Evolutionary conservation across 2,329 filamentous ascomycete species (phyloP).

Genomic region (Ophiostoma fasciatum): DNA sequence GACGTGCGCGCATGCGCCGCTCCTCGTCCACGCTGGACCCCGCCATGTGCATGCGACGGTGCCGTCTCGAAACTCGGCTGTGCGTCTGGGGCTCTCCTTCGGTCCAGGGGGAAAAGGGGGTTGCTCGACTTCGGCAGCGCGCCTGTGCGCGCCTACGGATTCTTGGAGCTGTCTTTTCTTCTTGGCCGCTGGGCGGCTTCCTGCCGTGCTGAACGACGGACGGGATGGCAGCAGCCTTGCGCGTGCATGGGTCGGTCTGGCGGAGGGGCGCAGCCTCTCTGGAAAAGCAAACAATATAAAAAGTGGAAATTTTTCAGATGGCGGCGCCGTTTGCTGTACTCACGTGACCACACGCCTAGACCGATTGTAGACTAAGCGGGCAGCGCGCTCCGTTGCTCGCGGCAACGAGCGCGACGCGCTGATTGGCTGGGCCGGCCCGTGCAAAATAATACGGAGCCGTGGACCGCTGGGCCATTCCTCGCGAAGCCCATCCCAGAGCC

Average conservation of each 20-base stretch:
- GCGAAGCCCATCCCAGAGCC: slow-evolving; percentile 7
- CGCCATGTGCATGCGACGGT: background rate
- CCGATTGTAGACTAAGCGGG: no score
- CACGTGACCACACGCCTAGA: no score
- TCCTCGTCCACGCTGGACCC: no score
- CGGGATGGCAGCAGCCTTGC: slow-evolving; percentile 3
- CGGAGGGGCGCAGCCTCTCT: slow-evolving; percentile 1
- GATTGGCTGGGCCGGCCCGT: slow-evolving; percentile 6
- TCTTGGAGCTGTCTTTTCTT: no score
- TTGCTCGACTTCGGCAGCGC: no score
- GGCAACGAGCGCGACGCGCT: slow-evolving; percentile 14
- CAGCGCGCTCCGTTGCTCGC: slow-evolving; percentile 11
- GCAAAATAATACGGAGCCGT: slow-evolving; percentile 9
- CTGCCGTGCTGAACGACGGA: no score
- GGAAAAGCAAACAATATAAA: slow-evolving; percentile 6
- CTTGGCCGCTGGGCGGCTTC: no score
- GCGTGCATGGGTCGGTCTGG: slow-evolving; percentile 8
- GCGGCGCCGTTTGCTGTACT: no score
- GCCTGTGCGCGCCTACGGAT: no score
- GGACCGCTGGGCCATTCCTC: background rate
- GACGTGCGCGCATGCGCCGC: background rate
- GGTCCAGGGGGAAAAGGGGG: no score
- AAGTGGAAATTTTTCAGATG: no score
- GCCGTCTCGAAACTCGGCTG: background rate
- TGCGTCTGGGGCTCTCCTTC: background rate